Evolutionary conservation across 805 yeast species (phyloP).

Genomic region (Maudiozyma barnettii): DNA sequence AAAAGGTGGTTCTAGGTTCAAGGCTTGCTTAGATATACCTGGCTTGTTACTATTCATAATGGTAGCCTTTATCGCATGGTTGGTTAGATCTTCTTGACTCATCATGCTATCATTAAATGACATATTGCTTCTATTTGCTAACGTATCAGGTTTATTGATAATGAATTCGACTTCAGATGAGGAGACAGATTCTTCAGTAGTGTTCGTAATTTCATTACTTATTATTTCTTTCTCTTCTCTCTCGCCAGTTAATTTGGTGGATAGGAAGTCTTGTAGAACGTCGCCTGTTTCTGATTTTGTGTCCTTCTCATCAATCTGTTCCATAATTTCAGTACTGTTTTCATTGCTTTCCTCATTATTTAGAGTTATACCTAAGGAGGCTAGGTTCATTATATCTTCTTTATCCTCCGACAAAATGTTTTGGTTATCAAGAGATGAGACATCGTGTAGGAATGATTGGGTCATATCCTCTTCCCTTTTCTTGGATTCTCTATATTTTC

Average conservation of each 20-base stretch:
- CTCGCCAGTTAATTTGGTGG: neutral
- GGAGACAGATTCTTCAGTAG: constrained; percentile 1
- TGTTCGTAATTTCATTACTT: neutral
- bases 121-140: constrained; percentile 1
- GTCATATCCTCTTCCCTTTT: constrained; percentile 2
- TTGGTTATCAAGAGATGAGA: neutral
- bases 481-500: constrained; percentile 18
- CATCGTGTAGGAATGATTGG: neutral
- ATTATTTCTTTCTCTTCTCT: neutral
- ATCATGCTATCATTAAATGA: neutral
- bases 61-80: neutral
- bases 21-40: constrained; percentile 10
- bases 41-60: constrained; percentile 5
- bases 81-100: neutral
- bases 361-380: constrained; percentile 13
- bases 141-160: constrained; percentile 8
- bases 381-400: constrained; percentile 2
- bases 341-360: neutral
- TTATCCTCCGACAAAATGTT: neutral
- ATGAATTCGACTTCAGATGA: constrained; percentile 15
- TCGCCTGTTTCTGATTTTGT: neutral
- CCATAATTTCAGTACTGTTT: neutral
- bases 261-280: neutral
- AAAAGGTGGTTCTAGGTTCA: constrained; percentile 19
- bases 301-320: neutral